Percentiles rank a stretch among this genome's conserved stretches.
These are phyloP conservation scores for Escallonia herrerae DNA, from an alignment of 129 eudicot species.

Conservation along the genomic window DNA sequence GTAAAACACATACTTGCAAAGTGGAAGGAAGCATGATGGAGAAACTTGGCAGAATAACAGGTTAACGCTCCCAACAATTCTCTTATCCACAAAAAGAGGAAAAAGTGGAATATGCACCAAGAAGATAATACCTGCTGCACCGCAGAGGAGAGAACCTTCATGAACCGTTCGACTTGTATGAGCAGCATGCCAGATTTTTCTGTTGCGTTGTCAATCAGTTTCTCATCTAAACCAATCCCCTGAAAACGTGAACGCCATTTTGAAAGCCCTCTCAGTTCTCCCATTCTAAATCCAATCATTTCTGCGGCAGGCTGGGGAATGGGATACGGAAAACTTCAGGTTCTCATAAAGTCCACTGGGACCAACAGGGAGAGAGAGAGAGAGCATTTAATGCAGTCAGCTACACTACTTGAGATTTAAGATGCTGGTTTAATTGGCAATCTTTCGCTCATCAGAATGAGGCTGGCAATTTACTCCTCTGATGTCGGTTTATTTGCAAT, in stretches of 20 bases:
- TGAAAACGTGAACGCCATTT: constrained; percentile 89
- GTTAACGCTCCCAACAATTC: too few species aligned
- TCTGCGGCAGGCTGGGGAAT: constrained; percentile 91
- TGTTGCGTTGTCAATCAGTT: constrained; percentile 64
- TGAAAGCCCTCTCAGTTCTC: constrained; percentile 93
- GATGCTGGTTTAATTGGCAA: background rate
- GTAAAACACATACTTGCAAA: too few species aligned
- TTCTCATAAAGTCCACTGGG: background rate
- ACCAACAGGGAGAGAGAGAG: too few species aligned
- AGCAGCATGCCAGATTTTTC: constrained; percentile 81
- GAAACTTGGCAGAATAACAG: too few species aligned
- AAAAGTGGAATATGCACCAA: background rate
- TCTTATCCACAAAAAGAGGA: background rate
- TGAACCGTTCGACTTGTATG: constrained; percentile 70
- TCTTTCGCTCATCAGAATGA: background rate
- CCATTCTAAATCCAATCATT: constrained; percentile 86
- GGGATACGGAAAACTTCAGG: background rate
- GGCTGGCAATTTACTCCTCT: too few species aligned
- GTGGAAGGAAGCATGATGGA: too few species aligned
- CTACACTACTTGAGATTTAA: background rate
- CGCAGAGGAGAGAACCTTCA: constrained; percentile 75
- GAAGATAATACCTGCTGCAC: constrained; percentile 70
- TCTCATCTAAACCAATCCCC: constrained; percentile 82
- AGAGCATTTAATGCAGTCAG: background rate
- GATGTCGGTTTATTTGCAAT: too few species aligned